phyloP scores from a whole-genome alignment of 2,329 filamentous ascomycete species.

The Calonectria crousiana region DNA sequence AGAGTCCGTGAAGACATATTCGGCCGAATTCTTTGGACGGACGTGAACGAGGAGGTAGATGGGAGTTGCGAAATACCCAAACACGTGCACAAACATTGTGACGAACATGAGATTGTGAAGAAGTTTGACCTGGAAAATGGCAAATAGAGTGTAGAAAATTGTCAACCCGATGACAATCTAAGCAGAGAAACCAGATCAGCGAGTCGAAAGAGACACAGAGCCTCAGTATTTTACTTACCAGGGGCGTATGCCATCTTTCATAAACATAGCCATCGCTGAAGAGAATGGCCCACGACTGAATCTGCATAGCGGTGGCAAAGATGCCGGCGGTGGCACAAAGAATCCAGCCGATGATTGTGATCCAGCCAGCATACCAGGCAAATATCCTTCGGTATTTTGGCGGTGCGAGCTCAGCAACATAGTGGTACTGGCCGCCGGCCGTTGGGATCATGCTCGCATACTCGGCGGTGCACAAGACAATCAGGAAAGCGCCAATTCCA shows the following conservation, averaged over 20 bases:
- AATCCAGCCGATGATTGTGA: conserved; percentile 22
- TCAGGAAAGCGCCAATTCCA: not conserved
- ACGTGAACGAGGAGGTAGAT: conserved; percentile 19
- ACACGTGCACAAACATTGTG: conserved; percentile 10
- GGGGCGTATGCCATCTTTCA: conserved; percentile 15
- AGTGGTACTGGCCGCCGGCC: conserved; percentile 22
- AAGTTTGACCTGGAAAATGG: conserved; percentile 12
- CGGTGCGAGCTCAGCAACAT: conserved; percentile 18
- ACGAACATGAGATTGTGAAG: conserved; percentile 12
- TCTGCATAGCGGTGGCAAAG: conserved; percentile 23
- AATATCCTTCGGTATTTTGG: conserved; percentile 13
- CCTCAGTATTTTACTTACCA: not conserved
- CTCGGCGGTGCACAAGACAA: conserved; percentile 9
- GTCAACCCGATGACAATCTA: conserved; percentile 22
- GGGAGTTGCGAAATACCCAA: conserved; percentile 16
- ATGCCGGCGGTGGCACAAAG: conserved; percentile 14
- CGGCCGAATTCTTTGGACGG: conserved; percentile 3
- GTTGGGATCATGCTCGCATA: conserved; percentile 25
- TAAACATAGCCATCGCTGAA: conserved; percentile 11
- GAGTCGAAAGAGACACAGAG: too few relatives aligned
- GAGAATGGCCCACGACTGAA: conserved; percentile 20
- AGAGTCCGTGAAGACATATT: conserved; percentile 19
- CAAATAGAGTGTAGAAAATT: conserved; percentile 3
- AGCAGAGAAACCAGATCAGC: not conserved
- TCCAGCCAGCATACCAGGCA: conserved; percentile 21